Evolutionary conservation across 352 stramenopile genomes (phyloP).

Genomic region (Phytophthora pluvialis): DNA sequence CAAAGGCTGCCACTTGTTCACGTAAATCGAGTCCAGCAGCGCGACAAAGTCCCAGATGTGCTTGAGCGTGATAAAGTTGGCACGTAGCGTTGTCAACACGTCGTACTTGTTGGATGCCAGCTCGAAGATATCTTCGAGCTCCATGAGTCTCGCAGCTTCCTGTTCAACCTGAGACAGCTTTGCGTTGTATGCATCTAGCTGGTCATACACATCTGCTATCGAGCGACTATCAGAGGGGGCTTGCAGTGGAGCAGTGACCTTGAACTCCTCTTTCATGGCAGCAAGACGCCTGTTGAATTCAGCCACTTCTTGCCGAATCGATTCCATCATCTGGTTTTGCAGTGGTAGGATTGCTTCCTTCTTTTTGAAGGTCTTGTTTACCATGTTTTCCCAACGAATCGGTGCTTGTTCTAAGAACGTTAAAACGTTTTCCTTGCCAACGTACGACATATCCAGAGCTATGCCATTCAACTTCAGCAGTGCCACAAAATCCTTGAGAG

Average conservation of each 20-base stretch:
- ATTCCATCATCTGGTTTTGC: constrained; percentile 90
- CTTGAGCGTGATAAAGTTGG: constrained; percentile 92
- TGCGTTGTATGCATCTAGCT: constrained; percentile 87
- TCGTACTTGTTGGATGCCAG: constrained; percentile 82
- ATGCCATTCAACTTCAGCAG: constrained; percentile 91
- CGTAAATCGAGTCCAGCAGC: constrained; percentile 78
- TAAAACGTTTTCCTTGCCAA: constrained; percentile 85
- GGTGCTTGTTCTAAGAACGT: constrained; percentile 89
- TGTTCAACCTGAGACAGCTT: constrained; percentile 84
- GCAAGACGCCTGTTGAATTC: constrained; percentile 80
- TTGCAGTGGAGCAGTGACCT: constrained; percentile 59
- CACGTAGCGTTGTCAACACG: constrained; percentile 79
- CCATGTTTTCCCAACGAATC: constrained; percentile 91
- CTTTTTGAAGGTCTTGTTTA: constrained; percentile 94
- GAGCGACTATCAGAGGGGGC: constrained; percentile 26
- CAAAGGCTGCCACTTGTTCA: constrained; percentile 84
- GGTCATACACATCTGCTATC: constrained; percentile 81
- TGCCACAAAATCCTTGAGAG: constrained; percentile 79
- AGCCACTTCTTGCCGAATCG: constrained; percentile 69
- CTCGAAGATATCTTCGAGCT: constrained; percentile 97
- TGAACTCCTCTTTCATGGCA: constrained; percentile 73
- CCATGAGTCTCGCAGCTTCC: constrained; percentile 82
- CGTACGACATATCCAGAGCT: constrained; percentile 86
- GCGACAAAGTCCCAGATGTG: constrained; percentile 94
- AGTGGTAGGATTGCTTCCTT: constrained; percentile 92